Evolutionary conservation across 2,329 filamentous ascomycete species (phyloP).

Genomic region (Trichoderma sp.): DNA sequence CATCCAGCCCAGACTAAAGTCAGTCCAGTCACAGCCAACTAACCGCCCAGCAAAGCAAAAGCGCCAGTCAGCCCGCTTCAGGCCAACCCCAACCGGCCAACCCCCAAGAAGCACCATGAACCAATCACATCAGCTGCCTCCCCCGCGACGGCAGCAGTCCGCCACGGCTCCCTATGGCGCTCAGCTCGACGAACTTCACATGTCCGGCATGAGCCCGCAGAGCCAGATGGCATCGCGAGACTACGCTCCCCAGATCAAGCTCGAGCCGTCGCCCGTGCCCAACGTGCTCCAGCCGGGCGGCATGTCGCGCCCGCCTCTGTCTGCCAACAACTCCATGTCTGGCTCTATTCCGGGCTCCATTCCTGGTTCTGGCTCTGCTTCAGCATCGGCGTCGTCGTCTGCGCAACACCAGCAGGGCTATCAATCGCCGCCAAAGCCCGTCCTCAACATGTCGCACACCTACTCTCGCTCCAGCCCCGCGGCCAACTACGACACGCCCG

Average conservation of each 20-base stretch:
- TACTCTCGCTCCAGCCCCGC: constrained; percentile 86
- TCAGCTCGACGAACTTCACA: constrained; percentile 54
- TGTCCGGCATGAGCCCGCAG: constrained; percentile 46
- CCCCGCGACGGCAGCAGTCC: constrained; percentile 30
- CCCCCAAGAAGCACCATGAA: constrained; percentile 31
- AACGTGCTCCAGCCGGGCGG: constrained; percentile 59
- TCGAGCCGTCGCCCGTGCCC: constrained; percentile 51
- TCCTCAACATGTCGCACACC: constrained; percentile 64
- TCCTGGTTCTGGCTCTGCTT: constrained; percentile 32
- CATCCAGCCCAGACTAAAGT: neutral
- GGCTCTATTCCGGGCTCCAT: constrained; percentile 30
- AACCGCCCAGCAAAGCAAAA: neutral
- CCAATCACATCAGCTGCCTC: constrained; percentile 41
- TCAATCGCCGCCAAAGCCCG: constrained; percentile 46
- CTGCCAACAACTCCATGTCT: constrained; percentile 46
- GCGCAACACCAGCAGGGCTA: neutral
- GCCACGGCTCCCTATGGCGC: constrained; percentile 28
- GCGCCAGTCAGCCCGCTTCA: neutral
- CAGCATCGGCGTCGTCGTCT: constrained; percentile 26
- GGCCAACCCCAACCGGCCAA: constrained; percentile 12
- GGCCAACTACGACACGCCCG: constrained; percentile 51
- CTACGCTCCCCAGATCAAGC: constrained; percentile 51
- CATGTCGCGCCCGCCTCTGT: constrained; percentile 38
- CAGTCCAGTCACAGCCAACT: neutral
- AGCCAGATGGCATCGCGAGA: constrained; percentile 48